Evolutionary conservation across 441 rosid species (phyloP).

Genomic region (California macrophylla): DNA sequence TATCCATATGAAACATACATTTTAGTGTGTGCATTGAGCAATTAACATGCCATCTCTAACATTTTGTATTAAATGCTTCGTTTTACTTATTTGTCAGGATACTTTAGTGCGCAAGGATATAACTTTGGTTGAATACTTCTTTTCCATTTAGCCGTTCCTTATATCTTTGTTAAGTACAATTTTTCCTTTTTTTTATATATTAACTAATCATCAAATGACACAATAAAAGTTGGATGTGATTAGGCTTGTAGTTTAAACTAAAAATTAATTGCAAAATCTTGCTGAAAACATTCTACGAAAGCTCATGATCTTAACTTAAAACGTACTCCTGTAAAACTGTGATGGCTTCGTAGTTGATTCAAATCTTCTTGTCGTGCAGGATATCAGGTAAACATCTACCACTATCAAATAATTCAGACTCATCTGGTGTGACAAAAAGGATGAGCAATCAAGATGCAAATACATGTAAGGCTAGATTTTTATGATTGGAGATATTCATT

Average conservation of each 20-base stretch:
- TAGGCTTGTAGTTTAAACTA: neutral
- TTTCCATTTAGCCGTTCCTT: neutral
- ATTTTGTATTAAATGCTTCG: neutral
- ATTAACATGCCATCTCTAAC: neutral
- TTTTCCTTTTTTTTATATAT: neutral
- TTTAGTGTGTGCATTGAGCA: too few species aligned
- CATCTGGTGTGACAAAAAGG: constrained; percentile 23
- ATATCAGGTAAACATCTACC: constrained; percentile 18
- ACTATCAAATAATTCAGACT: constrained; percentile 21
- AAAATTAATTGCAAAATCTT: neutral
- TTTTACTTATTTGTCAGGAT: neutral
- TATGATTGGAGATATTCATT: constrained; percentile 8
- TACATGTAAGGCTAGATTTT: constrained; percentile 26
- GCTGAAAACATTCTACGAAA: neutral
- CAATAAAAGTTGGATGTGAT: neutral
- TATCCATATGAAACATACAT: too few species aligned
- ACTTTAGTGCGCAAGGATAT: neutral
- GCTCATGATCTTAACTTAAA: neutral
- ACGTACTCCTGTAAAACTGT: neutral
- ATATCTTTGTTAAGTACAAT: neutral
- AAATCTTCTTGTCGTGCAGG: constrained; percentile 28
- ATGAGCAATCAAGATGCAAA: constrained; percentile 18
- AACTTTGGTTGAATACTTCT: neutral
- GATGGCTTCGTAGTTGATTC: neutral
- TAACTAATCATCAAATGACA: neutral